A percentile compares a stretch with the other conserved stretches of the same genome.
phyloP scores from a whole-genome alignment of 208 protist species.

The Acanthamoeba triangularis region DNA sequence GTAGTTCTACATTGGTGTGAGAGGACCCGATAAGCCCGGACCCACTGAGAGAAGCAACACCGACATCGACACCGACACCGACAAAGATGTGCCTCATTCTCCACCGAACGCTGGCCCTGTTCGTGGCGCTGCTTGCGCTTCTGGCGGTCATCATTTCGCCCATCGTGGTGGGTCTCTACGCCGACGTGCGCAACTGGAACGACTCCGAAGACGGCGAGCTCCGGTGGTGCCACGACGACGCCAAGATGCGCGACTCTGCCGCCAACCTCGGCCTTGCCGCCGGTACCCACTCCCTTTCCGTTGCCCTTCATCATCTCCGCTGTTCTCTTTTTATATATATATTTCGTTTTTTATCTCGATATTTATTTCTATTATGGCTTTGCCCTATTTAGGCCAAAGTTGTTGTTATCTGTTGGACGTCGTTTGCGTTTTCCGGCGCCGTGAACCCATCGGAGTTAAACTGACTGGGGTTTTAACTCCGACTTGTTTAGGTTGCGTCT shows the following conservation, averaged over 20 bases:
- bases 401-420: neutral
- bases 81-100: slow-evolving; percentile 39
- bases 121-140: neutral
- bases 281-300: neutral
- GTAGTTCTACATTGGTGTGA: neutral
- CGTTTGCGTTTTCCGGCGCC: no score
- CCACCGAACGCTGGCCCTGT: neutral
- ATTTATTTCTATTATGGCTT: neutral
- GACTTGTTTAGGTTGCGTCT: neutral
- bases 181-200: slow-evolving; percentile 53
- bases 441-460: neutral
- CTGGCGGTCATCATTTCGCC: slow-evolving; percentile 41
- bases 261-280: slow-evolving; percentile 49
- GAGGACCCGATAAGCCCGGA: no score
- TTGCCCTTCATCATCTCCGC: neutral
- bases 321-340: no score
- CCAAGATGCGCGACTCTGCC: slow-evolving; percentile 10
- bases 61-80: no score
- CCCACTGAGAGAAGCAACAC: neutral
- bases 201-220: slow-evolving; percentile 9
- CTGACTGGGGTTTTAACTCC: neutral
- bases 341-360: neutral
- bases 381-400: neutral
- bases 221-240: slow-evolving; percentile 42
- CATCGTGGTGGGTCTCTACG: slow-evolving; percentile 52